Evolutionary conservation across 495 filamentous ascomycete species (phyloP), one percentile per base, ranked within the genome.

Genomic region (Cercophora scortea): DNA sequence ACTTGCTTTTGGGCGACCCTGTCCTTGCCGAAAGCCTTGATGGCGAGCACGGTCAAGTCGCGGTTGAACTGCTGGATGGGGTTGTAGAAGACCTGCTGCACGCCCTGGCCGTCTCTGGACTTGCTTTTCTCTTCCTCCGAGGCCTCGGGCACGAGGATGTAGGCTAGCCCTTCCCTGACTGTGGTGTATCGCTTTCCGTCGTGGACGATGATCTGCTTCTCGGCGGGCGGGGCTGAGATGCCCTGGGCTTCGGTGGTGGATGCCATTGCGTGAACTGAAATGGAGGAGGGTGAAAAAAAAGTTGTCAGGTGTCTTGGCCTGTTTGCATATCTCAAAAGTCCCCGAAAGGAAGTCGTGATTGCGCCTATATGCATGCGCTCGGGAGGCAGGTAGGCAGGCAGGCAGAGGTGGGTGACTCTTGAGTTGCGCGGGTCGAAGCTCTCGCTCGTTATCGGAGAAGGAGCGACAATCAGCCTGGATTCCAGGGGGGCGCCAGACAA

Each of bases 51-150:
- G 61, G 88, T 95, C 58, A 98, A 71, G 69, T 98, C 93, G 9
- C 93, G 82, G 71, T 98, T 98, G 75, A 96, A 98, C 67, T 97
- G 94, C 63, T 97, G 94, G 41, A 98, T 95, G 0, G 93, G 92
- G 57, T 98, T 98, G 73, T 98, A 98, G 65, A 98, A 98, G 25
- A 98, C 94, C 32, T 84, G 79, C 64, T 95, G 89, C 38, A 72
- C 71, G 36, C 69, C 67, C 49, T 73, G 64, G 41, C 66, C 58
- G n/a, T 64, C 60, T 33, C 59, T 63, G 9, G 47, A 39, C 25
- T 53, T 52, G 10, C 49, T 51, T 32, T 61, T 59, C 42, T 65
- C 59, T 15, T 63, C 64, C 15, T 59, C 54, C 8, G 64, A 59
- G 32, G 60, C 55, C 47, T 63, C 61, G n/a, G 73, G 71, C 10